Percentiles rank a stretch among this genome's conserved stretches.
Evolutionary conservation across 306 rosid species (phyloP).

Genomic region (Prunus mume): DNA sequence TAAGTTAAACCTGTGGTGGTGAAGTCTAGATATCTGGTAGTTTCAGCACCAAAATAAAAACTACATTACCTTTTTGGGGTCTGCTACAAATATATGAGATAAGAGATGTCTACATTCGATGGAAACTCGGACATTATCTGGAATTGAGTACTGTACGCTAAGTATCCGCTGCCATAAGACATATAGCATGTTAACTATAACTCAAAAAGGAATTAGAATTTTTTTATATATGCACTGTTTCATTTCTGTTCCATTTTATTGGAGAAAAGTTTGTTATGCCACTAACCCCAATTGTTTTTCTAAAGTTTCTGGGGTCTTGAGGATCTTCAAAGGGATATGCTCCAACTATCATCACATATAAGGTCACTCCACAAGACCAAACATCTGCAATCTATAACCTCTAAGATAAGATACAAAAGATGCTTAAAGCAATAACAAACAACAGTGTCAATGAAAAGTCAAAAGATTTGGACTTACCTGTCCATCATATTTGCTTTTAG

Average conservation of each 20-base stretch:
- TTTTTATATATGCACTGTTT: not conserved
- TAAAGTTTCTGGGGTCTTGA: conserved; percentile 68
- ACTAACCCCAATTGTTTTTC: conserved; percentile 62
- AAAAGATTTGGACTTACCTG: conserved; percentile 45
- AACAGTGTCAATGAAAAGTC: conserved; percentile 2
- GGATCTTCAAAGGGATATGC: conserved; percentile 88
- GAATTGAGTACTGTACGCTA: conserved; percentile 60
- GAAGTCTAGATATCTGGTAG: not conserved
- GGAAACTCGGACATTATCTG: conserved; percentile 61
- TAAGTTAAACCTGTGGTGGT: not conserved
- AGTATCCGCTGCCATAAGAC: conserved; percentile 63
- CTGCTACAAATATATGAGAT: conserved; percentile 67
- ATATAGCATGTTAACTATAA: conserved; percentile 12
- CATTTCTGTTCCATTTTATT: not conserved
- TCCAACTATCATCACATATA: conserved; percentile 84
- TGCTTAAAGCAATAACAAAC: not conserved
- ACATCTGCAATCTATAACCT: conserved; percentile 76
- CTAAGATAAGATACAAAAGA: not conserved
- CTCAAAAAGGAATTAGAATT: conserved; percentile 14
- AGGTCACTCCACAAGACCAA: conserved; percentile 96
- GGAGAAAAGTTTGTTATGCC: conserved; percentile 8
- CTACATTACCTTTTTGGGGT: conserved; percentile 60
- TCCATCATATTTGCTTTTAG: conserved; percentile 74
- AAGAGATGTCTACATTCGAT: conserved; percentile 64
- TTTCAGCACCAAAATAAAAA: conserved; percentile 1